A percentile compares a stretch with the other conserved stretches of the same genome.
These are phyloP conservation scores for Schwanniomyces pseudopolymorphus DNA, from an alignment of 805 yeast species.

Conservation along the genomic window DNA sequence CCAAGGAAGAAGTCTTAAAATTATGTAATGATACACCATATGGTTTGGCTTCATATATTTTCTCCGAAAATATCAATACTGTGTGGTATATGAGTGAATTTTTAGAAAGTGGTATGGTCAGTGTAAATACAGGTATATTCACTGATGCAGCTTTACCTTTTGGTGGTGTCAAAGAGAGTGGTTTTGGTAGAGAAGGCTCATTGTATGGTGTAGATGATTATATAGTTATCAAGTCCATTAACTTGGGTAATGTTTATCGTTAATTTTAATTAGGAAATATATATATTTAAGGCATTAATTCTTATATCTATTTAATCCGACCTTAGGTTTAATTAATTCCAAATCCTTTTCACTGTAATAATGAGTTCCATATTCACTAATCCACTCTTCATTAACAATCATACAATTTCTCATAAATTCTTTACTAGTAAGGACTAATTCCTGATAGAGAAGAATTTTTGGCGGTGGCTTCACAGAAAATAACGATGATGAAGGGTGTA, in stretches of 20 bases:
- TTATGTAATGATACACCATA: constrained; percentile 55
- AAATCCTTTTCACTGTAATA: constrained; percentile 34
- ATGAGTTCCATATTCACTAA: constrained; percentile 73
- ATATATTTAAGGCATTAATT: background rate
- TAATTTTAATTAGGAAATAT: background rate
- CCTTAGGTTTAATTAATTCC: constrained; percentile 8
- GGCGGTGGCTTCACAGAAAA: constrained; percentile 69
- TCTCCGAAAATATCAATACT: constrained; percentile 51
- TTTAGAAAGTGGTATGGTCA: constrained; percentile 65
- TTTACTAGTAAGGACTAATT: constrained; percentile 77
- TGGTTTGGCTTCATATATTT: constrained; percentile 63
- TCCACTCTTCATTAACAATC: constrained; percentile 71
- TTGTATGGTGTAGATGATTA: constrained; percentile 76
- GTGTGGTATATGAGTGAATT: constrained; percentile 54
- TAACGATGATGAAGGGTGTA: constrained; percentile 85
- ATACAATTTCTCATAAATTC: constrained; percentile 86
- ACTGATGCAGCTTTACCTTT: constrained; percentile 64
- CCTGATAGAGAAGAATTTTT: constrained; percentile 73
- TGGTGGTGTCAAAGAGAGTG: constrained; percentile 79
- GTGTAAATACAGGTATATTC: constrained; percentile 58
- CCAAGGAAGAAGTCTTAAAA: constrained; percentile 50
- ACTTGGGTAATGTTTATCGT: constrained; percentile 44
- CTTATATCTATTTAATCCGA: constrained; percentile 1
- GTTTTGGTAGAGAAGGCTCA: constrained; percentile 81
- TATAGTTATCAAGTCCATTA: constrained; percentile 53